A percentile compares a stretch with the other conserved stretches of the same genome.
phyloP scores from a whole-genome alignment of 2,329 filamentous ascomycete species.

The Fusarium lyarnte region DNA sequence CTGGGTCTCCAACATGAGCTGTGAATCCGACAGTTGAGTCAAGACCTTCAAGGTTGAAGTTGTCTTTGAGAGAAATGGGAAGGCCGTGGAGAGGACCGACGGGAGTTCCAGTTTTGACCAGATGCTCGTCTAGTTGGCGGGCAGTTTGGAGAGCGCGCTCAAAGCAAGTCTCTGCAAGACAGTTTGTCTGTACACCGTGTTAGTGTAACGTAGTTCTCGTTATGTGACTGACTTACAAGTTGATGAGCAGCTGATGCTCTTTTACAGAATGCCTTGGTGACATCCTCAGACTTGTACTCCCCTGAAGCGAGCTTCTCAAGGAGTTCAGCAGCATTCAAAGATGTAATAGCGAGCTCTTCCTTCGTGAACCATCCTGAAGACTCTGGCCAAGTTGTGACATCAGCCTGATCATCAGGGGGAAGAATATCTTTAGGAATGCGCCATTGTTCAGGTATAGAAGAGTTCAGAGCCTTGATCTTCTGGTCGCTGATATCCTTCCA shows the following conservation, averaged over 20 bases:
- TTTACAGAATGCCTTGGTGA: slow-evolving; percentile 64
- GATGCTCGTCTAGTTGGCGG: slow-evolving; percentile 58
- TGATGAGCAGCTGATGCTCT: slow-evolving; percentile 66
- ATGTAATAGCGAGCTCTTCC: slow-evolving; percentile 59
- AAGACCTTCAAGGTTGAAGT: slow-evolving; percentile 70
- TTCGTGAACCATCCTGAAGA: slow-evolving; percentile 67
- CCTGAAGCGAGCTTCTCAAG: slow-evolving; percentile 45
- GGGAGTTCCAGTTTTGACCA: slow-evolving; percentile 57
- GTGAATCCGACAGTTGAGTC: slow-evolving; percentile 73
- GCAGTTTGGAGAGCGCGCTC: slow-evolving; percentile 61
- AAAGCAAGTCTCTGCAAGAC: slow-evolving; percentile 65
- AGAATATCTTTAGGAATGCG: slow-evolving; percentile 62
- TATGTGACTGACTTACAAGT: slow-evolving; percentile 9
- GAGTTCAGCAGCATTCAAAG: slow-evolving; percentile 54
- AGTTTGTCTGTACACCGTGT: slow-evolving; percentile 52
- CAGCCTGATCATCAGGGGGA: slow-evolving; percentile 57
- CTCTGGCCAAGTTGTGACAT: slow-evolving; percentile 66
- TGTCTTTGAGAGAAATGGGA: slow-evolving; percentile 75
- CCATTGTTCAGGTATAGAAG: slow-evolving; percentile 68
- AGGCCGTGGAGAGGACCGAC: slow-evolving; percentile 73
- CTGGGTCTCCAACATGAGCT: slow-evolving; percentile 68
- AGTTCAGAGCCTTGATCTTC: slow-evolving; percentile 28
- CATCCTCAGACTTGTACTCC: slow-evolving; percentile 52
- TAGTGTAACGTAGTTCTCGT: background rate
- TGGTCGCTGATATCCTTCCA: slow-evolving; percentile 29